Base-by-base conservation (phyloP, 495 filamentous ascomycete species). In the Hypoxylon rickii region DNA sequence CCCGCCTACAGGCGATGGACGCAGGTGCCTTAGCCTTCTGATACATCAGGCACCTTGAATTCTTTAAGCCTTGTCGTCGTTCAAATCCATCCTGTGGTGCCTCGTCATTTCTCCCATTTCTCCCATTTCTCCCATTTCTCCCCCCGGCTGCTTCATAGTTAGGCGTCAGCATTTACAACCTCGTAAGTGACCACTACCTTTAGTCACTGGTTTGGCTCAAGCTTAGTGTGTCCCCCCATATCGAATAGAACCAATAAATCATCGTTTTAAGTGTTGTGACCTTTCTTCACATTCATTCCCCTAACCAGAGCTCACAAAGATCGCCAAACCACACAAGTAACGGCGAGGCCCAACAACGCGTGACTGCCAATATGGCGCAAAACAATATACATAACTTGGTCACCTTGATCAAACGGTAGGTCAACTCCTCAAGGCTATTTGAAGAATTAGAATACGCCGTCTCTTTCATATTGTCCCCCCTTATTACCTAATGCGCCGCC, bases 381-480 rank as follows among this genome's bases (percentile, higher is more conserved):
- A 80, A 76, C 48, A 87, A 90, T 65, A 96, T 97, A 89, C 86
- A 97, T 79, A 97, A 97, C 70, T 76, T 98, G 54, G 94, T 90
- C 36, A 97, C 94, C 46, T 82, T 98, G 62, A 96, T 98, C 80
- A 98, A 98, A 83, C 85, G 94, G 94, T 97, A 82, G 64, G 83
- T 51, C 13, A 40, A 44, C 29, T 18, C 36, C n/a, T n/a, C n/a
- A n/a, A n/a, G n/a, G n/a, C n/a, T n/a, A n/a, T n/a, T n/a, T n/a
- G n/a, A n/a, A n/a, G n/a, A n/a, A n/a, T n/a, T n/a, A n/a, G n/a
- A n/a, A n/a, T 15, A 8, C 16, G 42, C 19, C 3, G 20, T 44
- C 16, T 24, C 31, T 15, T 32, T 20, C 39, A 13, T 33, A 17
- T 19, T 22, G 17, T 8, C 1, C 7, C n/a, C n/a, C n/a, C n/a